phyloP scores from a whole-genome alignment of 192 early-diverging fungal genomes.

The Rhizophagus clarus region DNA sequence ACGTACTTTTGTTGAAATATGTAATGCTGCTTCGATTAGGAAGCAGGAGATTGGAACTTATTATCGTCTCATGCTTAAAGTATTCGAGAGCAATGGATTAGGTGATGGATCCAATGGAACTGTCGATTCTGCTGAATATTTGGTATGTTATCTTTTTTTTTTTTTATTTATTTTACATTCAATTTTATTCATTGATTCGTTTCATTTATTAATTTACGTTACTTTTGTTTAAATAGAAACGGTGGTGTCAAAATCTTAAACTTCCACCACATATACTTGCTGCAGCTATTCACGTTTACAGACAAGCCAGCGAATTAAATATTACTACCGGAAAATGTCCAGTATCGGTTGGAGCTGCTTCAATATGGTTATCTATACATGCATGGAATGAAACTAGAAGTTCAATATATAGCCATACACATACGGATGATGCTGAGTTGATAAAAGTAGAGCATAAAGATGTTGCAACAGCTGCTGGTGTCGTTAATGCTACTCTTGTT shows the following conservation, averaged over 20 bases:
- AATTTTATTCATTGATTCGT: neutral
- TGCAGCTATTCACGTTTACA: constrained; percentile 55
- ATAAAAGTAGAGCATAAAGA: constrained; percentile 56
- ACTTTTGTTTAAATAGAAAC: constrained; percentile 41
- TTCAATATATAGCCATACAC: constrained; percentile 34
- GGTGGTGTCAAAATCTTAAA: constrained; percentile 60
- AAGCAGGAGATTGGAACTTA: constrained; percentile 66
- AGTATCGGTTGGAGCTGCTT: constrained; percentile 62
- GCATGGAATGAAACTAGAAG: constrained; percentile 54
- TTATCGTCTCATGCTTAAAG: constrained; percentile 62
- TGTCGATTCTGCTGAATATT: constrained; percentile 42
- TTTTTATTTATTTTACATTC: constrained; percentile 1
- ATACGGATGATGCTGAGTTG: constrained; percentile 38
- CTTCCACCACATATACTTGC: constrained; percentile 53
- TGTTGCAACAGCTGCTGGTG: constrained; percentile 55
- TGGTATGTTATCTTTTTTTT: constrained; percentile 42
- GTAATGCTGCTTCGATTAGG: constrained; percentile 58
- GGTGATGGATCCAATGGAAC: constrained; percentile 29
- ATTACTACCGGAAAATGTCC: constrained; percentile 68
- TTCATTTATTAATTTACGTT: neutral
- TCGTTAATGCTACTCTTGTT: constrained; percentile 62
- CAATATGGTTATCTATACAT: constrained; percentile 62
- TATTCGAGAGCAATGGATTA: constrained; percentile 48
- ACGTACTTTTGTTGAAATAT: constrained; percentile 65
- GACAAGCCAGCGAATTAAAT: constrained; percentile 57